These are phyloP conservation scores for Lasiodiplodia sp. DNA, from an alignment of 2,329 filamentous ascomycete genomes.

Conservation along the genomic window DNA sequence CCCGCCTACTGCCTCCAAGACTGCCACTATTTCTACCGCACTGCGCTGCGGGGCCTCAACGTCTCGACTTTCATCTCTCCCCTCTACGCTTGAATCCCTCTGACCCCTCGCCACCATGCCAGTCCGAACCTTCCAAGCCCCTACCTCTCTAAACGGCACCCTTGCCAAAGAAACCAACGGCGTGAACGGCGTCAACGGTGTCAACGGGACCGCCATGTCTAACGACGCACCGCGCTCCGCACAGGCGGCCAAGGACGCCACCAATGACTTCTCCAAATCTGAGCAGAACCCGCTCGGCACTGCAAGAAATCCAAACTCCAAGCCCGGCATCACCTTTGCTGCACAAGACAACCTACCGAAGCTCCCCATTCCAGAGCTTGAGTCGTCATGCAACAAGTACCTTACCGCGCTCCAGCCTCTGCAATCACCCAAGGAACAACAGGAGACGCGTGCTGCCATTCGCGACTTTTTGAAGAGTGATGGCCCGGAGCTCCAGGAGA, in stretches of 20 bases:
- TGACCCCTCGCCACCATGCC: conserved; percentile 62
- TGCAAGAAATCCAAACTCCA: conserved; percentile 61
- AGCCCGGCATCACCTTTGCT: conserved; percentile 84
- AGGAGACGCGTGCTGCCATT: conserved; percentile 80
- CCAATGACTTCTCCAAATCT: conserved; percentile 56
- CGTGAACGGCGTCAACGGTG: conserved; percentile 36
- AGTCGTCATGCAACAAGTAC: conserved; percentile 79
- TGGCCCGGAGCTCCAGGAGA: conserved; percentile 85
- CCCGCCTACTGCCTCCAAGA: conserved; percentile 83
- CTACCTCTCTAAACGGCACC: conserved; percentile 75
- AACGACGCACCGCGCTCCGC: conserved; percentile 50
- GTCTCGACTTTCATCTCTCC: conserved; percentile 81
- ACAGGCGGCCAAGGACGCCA: conserved; percentile 62
- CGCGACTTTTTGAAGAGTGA: conserved; percentile 82
- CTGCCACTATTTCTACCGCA: conserved; percentile 93
- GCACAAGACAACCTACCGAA: conserved; percentile 88
- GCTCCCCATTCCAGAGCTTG: conserved; percentile 89
- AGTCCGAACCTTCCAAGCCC: conserved; percentile 75
- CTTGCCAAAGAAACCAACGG: conserved; percentile 53
- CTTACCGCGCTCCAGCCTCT: conserved; percentile 80
- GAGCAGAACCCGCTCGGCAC: conserved; percentile 55
- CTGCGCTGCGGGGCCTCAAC: conserved; percentile 83
- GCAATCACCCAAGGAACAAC: conserved; percentile 80
- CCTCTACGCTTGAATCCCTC: conserved; percentile 68
- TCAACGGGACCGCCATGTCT: conserved; percentile 48